A percentile compares a stretch with the other conserved stretches of the same genome.
phyloP scores from a whole-genome alignment of 1,139 yeast species.

The Zhuliangozyma blackwelliae region DNA sequence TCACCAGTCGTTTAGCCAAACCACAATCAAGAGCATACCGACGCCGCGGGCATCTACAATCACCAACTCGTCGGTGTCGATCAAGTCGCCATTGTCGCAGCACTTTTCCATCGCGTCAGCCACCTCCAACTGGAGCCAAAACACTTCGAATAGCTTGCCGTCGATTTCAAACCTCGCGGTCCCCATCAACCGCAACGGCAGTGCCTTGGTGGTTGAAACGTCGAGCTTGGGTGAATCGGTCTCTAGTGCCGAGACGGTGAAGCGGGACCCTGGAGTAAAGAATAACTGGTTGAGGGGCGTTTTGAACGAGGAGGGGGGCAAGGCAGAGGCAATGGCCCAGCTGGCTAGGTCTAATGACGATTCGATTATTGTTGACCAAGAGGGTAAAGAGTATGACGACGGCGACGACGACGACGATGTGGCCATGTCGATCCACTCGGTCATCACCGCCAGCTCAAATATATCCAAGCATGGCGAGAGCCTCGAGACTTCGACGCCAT shows the following conservation, averaged over 20 bases:
- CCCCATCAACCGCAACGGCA: neutral
- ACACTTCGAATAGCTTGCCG: slow-evolving; percentile 5
- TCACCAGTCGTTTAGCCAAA: slow-evolving; percentile 34
- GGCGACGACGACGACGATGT: neutral
- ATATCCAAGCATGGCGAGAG: too few relatives aligned
- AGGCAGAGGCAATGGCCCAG: neutral
- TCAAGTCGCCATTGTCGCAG: slow-evolving; percentile 9
- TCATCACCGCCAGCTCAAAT: neutral
- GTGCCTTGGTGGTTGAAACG: neutral
- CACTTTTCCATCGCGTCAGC: slow-evolving; percentile 5
- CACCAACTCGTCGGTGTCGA: slow-evolving; percentile 4
- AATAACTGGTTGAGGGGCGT: slow-evolving; percentile 14
- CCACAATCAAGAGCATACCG: slow-evolving; percentile 8
- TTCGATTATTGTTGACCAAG: neutral
- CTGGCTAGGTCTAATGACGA: too few relatives aligned
- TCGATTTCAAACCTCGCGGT: slow-evolving; percentile 6
- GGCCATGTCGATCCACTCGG: neutral
- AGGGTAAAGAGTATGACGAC: neutral
- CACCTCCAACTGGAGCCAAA: slow-evolving; percentile 1
- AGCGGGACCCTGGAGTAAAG: slow-evolving; percentile 1
- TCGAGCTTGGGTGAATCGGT: too few relatives aligned
- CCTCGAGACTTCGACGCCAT: neutral
- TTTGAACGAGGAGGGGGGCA: slow-evolving; percentile 9
- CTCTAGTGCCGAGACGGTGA: too few relatives aligned
- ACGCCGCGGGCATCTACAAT: slow-evolving; percentile 7